These are phyloP conservation scores for Ophiostoma perfectum DNA, from an alignment of 2,329 filamentous ascomycete species.

Conservation along the genomic window DNA sequence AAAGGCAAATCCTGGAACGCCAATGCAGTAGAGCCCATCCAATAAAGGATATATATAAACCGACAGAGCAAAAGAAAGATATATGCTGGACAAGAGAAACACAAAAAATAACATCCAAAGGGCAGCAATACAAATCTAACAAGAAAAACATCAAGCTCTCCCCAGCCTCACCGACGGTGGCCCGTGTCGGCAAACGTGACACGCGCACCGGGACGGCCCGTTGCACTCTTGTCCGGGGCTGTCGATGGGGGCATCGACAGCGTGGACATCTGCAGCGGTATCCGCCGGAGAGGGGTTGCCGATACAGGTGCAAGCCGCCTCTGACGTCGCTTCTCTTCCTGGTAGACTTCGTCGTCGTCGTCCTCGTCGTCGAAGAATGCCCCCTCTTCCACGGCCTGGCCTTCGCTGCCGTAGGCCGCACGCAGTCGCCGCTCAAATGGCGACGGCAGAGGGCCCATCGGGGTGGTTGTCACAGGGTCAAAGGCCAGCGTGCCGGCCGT, in stretches of 20 bases:
- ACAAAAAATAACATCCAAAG: not conserved
- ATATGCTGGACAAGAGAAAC: not conserved
- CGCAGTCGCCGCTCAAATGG: conserved; percentile 28
- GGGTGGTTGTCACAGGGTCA: conserved; percentile 26
- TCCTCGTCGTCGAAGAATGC: not conserved
- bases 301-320: not conserved
- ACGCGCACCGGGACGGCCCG: conserved; percentile 10
- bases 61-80: not conserved
- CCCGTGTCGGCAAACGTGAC: conserved; percentile 25
- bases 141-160: not conserved
- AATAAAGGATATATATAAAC: conserved; percentile 6
- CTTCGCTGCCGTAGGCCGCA: conserved; percentile 23
- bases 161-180: not conserved
- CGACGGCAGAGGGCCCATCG: conserved; percentile 27
- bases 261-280: conserved; percentile 7
- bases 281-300: conserved; percentile 14
- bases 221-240: not conserved
- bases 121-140: not conserved
- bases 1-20: not conserved
- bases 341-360: not conserved
- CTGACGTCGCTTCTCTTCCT: not conserved
- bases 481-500: not conserved
- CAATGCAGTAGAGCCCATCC: not conserved
- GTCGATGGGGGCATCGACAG: conserved; percentile 4
- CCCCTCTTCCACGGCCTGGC: not conserved